Base-by-base conservation (phyloP, 2,329 filamentous ascomycete species). In the Cladosporium cucumerinum region DNA sequence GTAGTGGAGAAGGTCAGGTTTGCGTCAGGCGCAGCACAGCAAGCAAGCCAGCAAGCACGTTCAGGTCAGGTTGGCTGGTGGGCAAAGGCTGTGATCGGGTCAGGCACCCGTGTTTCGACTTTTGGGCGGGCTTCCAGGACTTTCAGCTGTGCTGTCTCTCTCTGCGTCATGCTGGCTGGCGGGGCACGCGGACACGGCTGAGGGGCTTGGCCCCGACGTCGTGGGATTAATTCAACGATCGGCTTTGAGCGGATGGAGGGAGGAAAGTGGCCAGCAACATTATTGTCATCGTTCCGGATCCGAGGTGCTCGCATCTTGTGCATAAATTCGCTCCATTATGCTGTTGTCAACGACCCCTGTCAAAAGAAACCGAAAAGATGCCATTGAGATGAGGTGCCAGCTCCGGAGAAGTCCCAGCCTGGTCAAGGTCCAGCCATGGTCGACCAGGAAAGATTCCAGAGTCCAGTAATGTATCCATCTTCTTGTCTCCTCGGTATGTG, bases 11-110 rank as follows among this genome's bases (percentile, higher is more conserved):
- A 58, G 52, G 57, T 59, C 34, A 49, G 46, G 32, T 51, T 43
- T 32, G 28, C 32, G 55, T 58, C 54, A 57, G 54, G 36, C 52
- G 46, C 36, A 58, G 61, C 54, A 52, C 62, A 64, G 52, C 34
- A 62, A 62, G 28, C 28, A 30, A 30, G 59, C 59, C 39, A 61
- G 59, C 61, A 63, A 61, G 58, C 58, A 61, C 43, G 58, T 51
- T 51, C 8, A 43, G 55, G 21, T 21, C 54, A 46, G 39, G 39
- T 46, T 46, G n/a, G 39, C 39, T 21, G 39, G n/a, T 46, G 39
- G 55, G 55, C 55, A 58, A 46, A 46, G 39, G 49, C 49, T 26
- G 32, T 39, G 28, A 34, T 32, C 52, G 26, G 28, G 30, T 30
- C 28, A 51, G 43, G 43, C 43, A 61, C 43, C 39, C 39, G 39